Conservation (phyloP, 1,139 yeast species). For the Suhomyces yuchorum region DNA sequence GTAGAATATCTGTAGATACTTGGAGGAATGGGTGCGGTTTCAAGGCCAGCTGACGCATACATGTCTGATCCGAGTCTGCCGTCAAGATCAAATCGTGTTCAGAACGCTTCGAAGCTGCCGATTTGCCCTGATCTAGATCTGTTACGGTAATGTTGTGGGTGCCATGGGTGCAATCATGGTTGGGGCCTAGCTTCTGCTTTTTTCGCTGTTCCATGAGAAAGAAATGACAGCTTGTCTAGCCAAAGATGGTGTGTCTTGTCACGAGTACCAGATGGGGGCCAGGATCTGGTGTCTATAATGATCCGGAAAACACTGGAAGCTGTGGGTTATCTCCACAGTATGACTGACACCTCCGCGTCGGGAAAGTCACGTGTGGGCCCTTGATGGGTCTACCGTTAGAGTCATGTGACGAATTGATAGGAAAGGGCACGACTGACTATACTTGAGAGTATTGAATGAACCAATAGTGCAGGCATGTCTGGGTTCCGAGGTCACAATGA, state of each 20-base stretch:
- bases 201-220: neutral
- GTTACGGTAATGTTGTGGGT: neutral
- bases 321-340: neutral
- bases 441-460: neutral
- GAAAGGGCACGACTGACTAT: neutral
- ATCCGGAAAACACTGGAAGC: neutral
- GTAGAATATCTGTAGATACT: slow-evolving; percentile 26
- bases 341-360: neutral
- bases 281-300: neutral
- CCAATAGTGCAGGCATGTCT: neutral
- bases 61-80: too few species aligned
- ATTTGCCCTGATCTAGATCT: neutral
- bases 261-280: neutral
- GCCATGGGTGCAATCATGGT: neutral
- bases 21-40: slow-evolving; percentile 5
- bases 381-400: neutral
- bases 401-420: neutral
- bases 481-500: neutral
- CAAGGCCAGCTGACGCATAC: neutral
- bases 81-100: too few species aligned
- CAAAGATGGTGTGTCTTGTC: too few species aligned
- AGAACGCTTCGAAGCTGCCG: neutral
- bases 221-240: neutral
- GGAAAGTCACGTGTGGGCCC: neutral
- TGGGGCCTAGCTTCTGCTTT: neutral